A percentile compares a stretch with the other conserved stretches of the same genome.
phyloP scores from a whole-genome alignment of 192 early-diverging fungal species.

The Entomortierella parvispora region DNA sequence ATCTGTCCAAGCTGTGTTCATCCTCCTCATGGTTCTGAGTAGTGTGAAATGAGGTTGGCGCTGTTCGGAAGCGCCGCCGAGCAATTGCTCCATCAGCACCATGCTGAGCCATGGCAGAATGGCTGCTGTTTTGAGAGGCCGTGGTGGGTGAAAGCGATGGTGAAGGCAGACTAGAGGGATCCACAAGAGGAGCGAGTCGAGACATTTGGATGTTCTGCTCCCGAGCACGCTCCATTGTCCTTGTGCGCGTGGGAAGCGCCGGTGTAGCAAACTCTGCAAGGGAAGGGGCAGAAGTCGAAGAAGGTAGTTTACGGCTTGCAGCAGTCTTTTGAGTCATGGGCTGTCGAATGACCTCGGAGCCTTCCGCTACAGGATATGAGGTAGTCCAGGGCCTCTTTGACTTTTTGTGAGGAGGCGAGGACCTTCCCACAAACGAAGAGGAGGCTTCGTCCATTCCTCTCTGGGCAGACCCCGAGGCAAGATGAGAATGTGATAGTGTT shows the following conservation, averaged over 20 bases:
- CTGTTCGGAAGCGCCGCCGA: slow-evolving; percentile 36
- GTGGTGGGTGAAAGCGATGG: slow-evolving; percentile 59
- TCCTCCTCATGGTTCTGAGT: slow-evolving; percentile 1
- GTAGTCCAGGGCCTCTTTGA: slow-evolving; percentile 41
- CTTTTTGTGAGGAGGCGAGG: slow-evolving; percentile 50
- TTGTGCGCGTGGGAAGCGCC: slow-evolving; percentile 12
- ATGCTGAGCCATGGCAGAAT: slow-evolving; percentile 21
- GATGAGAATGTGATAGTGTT: neutral
- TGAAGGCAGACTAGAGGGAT: slow-evolving; percentile 60
- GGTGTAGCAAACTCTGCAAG: slow-evolving; percentile 48
- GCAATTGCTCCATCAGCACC: slow-evolving; percentile 11
- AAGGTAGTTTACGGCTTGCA: slow-evolving; percentile 11
- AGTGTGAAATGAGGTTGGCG: slow-evolving; percentile 19
- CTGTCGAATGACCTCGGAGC: neutral
- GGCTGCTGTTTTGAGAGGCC: slow-evolving; percentile 3
- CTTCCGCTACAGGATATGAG: neutral
- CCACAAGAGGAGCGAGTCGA: slow-evolving; percentile 29
- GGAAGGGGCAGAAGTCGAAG: slow-evolving; percentile 40
- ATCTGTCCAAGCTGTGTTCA: slow-evolving; percentile 4
- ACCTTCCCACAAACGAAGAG: slow-evolving; percentile 31
- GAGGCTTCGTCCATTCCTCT: slow-evolving; percentile 3
- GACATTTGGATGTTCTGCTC: slow-evolving; percentile 19
- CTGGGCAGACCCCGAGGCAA: neutral
- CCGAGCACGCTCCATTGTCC: slow-evolving; percentile 14
- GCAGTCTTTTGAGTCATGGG: neutral